Percentiles rank a stretch among this genome's conserved stretches.
Conservation (phyloP, 75 land plant genomes). For the Cryptomeria japonica region DNA sequence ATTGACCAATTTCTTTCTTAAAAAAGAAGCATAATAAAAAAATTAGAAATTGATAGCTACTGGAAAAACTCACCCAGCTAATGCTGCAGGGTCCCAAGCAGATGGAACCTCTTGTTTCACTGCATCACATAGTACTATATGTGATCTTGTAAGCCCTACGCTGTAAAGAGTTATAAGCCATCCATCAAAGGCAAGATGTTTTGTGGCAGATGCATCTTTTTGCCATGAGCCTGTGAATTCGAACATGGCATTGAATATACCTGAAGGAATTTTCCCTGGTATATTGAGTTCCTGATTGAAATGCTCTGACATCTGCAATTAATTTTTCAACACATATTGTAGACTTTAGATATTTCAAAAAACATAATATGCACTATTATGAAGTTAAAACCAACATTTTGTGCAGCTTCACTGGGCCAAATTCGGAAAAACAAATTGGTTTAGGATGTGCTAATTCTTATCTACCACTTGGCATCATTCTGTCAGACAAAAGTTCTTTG, state of each 20-base stretch:
- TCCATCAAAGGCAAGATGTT: slow-evolving; percentile 80
- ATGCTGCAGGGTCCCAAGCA: slow-evolving; percentile 83
- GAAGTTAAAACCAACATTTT: background rate
- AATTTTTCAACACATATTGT: background rate
- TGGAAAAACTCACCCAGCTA: slow-evolving; percentile 61
- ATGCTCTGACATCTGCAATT: slow-evolving; percentile 80
- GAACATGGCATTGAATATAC: slow-evolving; percentile 79
- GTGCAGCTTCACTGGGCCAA: background rate
- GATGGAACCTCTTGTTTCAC: slow-evolving; percentile 77
- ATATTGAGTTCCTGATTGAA: slow-evolving; percentile 70
- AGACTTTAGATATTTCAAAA: background rate
- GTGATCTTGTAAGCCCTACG: slow-evolving; percentile 58
- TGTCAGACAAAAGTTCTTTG: background rate
- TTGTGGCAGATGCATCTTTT: slow-evolving; percentile 73
- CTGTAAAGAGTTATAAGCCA: slow-evolving; percentile 78
- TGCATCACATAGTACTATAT: slow-evolving; percentile 49
- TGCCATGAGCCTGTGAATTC: slow-evolving; percentile 83
- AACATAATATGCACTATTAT: background rate
- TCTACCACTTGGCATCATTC: background rate
- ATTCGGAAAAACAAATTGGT: background rate
- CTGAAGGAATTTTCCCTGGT: slow-evolving; percentile 83
- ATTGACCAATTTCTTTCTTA: background rate
- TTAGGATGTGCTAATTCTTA: background rate
- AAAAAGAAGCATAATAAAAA: background rate
- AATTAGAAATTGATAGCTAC: background rate